phyloP scores from a whole-genome alignment of 495 filamentous ascomycete species.

The Trichocladium uniseriatum region DNA sequence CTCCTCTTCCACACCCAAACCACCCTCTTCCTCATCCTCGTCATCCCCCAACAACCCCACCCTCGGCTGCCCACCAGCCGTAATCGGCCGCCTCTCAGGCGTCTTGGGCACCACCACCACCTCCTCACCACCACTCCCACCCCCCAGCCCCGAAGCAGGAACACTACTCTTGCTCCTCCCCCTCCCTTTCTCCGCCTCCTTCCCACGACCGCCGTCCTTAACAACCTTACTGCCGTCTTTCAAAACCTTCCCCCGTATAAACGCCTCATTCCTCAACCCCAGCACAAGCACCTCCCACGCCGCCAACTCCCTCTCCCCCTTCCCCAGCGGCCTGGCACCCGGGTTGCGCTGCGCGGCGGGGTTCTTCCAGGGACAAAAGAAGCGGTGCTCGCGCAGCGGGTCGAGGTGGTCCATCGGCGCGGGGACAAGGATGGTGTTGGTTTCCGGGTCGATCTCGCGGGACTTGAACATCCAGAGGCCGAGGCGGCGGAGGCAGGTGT shows the following conservation, averaged over 20 bases:
- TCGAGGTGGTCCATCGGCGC: slow-evolving; percentile 57
- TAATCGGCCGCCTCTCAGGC: slow-evolving; percentile 14
- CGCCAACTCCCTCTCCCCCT: slow-evolving; percentile 24
- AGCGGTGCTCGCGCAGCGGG: slow-evolving; percentile 59
- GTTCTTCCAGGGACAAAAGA: slow-evolving; percentile 76
- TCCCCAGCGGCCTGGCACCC: slow-evolving; percentile 16
- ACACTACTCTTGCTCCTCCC: slow-evolving; percentile 20
- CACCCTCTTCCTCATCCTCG: slow-evolving; percentile 2
- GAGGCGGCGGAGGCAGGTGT: slow-evolving; percentile 76
- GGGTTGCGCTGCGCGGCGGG: slow-evolving; percentile 46
- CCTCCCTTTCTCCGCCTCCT: background rate
- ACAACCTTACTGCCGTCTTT: background rate
- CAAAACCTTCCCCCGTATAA: slow-evolving; percentile 24
- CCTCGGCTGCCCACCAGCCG: slow-evolving; percentile 10
- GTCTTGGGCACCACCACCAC: slow-evolving; percentile 6
- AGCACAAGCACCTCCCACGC: slow-evolving; percentile 39
- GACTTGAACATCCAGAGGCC: slow-evolving; percentile 90
- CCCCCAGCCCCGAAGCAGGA: background rate
- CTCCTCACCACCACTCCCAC: background rate
- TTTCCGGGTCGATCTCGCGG: slow-evolving; percentile 39
- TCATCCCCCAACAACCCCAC: background rate
- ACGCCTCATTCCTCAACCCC: slow-evolving; percentile 37
- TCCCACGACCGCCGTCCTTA: background rate
- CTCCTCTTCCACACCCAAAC: slow-evolving; percentile 22
- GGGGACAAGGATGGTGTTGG: slow-evolving; percentile 43